Evolutionary conservation across 75 land plant species (phyloP), one percentile per base, ranked within the genome.

Genomic region (Isoetes taiwanensis): DNA sequence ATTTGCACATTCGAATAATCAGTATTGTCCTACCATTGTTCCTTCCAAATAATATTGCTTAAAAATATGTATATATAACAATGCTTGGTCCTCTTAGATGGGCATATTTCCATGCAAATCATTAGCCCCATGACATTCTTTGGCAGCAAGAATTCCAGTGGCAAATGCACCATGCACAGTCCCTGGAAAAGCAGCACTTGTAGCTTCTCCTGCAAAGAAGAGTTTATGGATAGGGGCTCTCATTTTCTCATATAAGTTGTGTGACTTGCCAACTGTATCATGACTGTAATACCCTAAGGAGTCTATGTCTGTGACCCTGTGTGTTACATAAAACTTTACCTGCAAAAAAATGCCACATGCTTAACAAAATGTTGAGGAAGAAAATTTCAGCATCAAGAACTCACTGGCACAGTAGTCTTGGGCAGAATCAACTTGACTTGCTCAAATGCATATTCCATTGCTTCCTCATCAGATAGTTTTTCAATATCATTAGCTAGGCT

Each of bases 131-230:
- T n/a, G 40, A 56, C 50, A 46, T 23, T 46, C 50, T 19, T 19
- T 23, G n/a, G 50, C 50, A 8, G 50, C 50, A n/a, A 46, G 50
- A 46, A 46, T 23, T 19, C 50, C 50, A 46, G 50, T 46, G 6
- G 50, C 50, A 16, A 46, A 46, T 23, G 50, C 50, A n/a, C 50
- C 50, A n/a, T 46, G 50, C 5, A 46, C 50, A 4, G 50, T 46
- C 50, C 50, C 50, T 19, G 50, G 50, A 16, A 46, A 46, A 8
- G 8, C 25, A 8, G 4, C 25, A 23, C 50, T 46, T n/a, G 50
- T 46, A 16, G 16, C 50, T 23, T 46, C 50, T 6, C 50, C 50
- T 19, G 50, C 50, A n/a, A 46, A 46, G 50, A 46, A 46, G n/a
- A 46, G n/a, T 6, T 46, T 19, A n/a, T 6, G 25, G 4, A 46